A percentile compares a stretch with the other conserved stretches of the same genome.
Conservation (phyloP, 208 protist species). For the Crithidia sp. region DNA sequence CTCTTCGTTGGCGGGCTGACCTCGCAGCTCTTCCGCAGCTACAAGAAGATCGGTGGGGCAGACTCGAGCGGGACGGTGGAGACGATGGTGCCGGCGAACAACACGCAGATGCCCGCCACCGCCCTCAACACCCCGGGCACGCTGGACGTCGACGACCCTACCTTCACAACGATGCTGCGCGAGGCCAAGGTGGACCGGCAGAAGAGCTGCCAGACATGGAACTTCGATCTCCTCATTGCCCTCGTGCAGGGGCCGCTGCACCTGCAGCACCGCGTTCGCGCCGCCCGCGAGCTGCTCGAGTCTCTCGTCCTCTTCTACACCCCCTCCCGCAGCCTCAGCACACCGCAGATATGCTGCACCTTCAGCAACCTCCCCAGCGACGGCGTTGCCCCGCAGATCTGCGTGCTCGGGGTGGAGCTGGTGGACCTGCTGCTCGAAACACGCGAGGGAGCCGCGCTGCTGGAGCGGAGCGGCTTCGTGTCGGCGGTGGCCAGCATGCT, state of each 20-base stretch:
- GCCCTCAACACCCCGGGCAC: constrained; percentile 40
- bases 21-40: constrained; percentile 62
- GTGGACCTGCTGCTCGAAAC: constrained; percentile 82
- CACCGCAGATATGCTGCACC: constrained; percentile 42
- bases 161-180: constrained; percentile 52
- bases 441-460: constrained; percentile 59
- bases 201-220: constrained; percentile 53
- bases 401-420: constrained; percentile 71
- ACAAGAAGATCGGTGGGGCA: constrained; percentile 34
- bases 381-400: constrained; percentile 58
- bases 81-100: constrained; percentile 28
- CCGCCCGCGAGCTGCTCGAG: constrained; percentile 52
- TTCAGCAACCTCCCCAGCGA: constrained; percentile 59
- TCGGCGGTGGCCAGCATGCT: constrained; percentile 54
- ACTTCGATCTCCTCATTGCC: constrained; percentile 75
- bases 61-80: constrained; percentile 15
- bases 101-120: constrained; percentile 37
- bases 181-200: constrained; percentile 66
- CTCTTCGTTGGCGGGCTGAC: constrained; percentile 71
- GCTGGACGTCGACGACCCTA: constrained; percentile 67
- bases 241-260: constrained; percentile 80
- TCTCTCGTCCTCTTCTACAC: constrained; percentile 79
- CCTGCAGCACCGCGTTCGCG: constrained; percentile 54
- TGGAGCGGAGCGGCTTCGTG: constrained; percentile 62
- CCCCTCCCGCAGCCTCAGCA: constrained; percentile 35